phyloP scores from a whole-genome alignment of 2,329 filamentous ascomycete species.

The Chalara sp. region DNA sequence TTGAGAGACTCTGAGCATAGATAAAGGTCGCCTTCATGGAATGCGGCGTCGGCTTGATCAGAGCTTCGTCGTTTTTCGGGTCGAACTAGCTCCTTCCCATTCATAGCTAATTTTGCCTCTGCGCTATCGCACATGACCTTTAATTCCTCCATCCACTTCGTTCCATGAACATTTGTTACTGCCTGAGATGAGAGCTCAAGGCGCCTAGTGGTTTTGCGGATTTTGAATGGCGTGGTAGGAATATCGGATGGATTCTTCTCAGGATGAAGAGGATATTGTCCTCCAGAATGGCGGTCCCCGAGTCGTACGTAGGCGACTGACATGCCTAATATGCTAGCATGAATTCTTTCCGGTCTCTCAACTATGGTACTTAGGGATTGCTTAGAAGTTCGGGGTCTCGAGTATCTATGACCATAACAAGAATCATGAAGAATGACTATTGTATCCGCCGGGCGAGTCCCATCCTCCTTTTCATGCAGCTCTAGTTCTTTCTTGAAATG shows the following conservation, averaged over 20 bases:
- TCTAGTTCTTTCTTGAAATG: constrained; percentile 27
- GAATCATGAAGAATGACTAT: constrained; percentile 86
- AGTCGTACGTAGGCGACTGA: constrained; percentile 87
- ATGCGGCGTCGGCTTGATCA: constrained; percentile 36
- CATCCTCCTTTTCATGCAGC: constrained; percentile 18
- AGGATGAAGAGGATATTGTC: constrained; percentile 60
- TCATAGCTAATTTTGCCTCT: constrained; percentile 68
- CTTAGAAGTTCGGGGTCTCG: constrained; percentile 71
- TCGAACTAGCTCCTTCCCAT: constrained; percentile 71
- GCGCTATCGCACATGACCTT: constrained; percentile 78
- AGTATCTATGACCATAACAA: constrained; percentile 91
- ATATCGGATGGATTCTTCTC: constrained; percentile 43
- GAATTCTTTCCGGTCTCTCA: constrained; percentile 85
- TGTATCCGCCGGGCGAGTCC: constrained; percentile 45
- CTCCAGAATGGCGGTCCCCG: constrained; percentile 70
- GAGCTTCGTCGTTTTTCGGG: constrained; percentile 51
- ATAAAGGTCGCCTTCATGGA: constrained; percentile 89
- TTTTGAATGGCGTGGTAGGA: constrained; percentile 68
- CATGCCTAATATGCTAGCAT: constrained; percentile 75
- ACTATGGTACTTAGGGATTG: constrained; percentile 73
- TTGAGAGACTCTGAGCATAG: constrained; percentile 78
- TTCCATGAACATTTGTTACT: constrained; percentile 87
- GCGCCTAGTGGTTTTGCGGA: constrained; percentile 70
- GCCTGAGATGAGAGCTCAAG: constrained; percentile 66
- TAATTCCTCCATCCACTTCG: constrained; percentile 89